A percentile compares a stretch with the other conserved stretches of the same genome.
Conservation (phyloP, 2,329 filamentous ascomycete genomes). For the Pseudopyrenochaeta lycopersici region DNA sequence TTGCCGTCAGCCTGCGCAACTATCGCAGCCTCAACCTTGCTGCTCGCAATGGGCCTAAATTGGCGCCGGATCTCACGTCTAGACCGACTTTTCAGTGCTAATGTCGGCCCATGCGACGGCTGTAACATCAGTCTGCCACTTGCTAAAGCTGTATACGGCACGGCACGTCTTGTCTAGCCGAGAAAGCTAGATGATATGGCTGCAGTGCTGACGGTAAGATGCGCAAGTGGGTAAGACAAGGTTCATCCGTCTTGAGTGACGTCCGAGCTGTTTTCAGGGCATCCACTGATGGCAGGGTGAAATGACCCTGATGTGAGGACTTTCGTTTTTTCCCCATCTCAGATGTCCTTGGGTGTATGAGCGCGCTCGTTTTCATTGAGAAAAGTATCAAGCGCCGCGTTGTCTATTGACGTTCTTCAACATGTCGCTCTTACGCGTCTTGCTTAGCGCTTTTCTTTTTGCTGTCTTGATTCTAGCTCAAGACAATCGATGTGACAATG, state of each 20-base stretch:
- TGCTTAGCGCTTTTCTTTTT: background rate
- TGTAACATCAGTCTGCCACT: too few relatives aligned
- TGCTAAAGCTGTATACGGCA: background rate
- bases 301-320: too few relatives aligned
- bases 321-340: too few relatives aligned
- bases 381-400: background rate
- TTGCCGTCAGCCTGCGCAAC: background rate
- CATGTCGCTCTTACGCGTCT: background rate
- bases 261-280: background rate
- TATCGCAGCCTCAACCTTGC: too few relatives aligned
- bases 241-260: background rate
- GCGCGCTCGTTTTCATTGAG: background rate
- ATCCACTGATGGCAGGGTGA: too few relatives aligned
- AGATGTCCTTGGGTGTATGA: background rate
- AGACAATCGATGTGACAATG: conserved; percentile 1
- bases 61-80: too few relatives aligned
- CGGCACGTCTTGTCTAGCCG: too few relatives aligned
- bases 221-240: background rate
- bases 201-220: background rate
- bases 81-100: too few relatives aligned
- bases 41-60: background rate
- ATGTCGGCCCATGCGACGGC: too few relatives aligned
- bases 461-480: background rate
- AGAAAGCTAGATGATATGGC: background rate
- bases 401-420: background rate